phyloP scores from a whole-genome alignment of 306 rosid genomes.

The Begonia masoniana region DNA sequence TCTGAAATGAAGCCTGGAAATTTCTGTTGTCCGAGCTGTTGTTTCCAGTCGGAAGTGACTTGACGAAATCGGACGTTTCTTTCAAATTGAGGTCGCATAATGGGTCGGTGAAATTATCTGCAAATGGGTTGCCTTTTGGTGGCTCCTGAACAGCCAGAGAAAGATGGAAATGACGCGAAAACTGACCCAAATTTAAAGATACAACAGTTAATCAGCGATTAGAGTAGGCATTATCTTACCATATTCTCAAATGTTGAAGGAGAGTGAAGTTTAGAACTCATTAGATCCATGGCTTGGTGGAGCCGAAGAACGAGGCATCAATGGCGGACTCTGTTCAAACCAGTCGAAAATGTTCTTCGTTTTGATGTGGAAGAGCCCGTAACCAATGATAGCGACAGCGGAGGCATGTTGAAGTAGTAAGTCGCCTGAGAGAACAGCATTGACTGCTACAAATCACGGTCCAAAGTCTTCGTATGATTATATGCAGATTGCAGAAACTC shows the following conservation, averaged over 20 bases:
- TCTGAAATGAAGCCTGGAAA: slow-evolving; percentile 33
- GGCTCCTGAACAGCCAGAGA: slow-evolving; percentile 35
- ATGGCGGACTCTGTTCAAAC: background rate
- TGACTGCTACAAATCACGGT: slow-evolving; percentile 20
- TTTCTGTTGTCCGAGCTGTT: slow-evolving; percentile 21
- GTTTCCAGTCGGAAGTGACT: slow-evolving; percentile 58
- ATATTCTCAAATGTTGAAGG: slow-evolving; percentile 30
- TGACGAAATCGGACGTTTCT: slow-evolving; percentile 94
- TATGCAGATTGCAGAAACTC: slow-evolving; percentile 11
- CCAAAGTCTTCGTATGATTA: slow-evolving; percentile 11
- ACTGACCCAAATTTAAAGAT: background rate
- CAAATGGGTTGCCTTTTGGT: slow-evolving; percentile 50
- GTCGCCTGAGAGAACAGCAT: slow-evolving; percentile 21
- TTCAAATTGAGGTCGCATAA: slow-evolving; percentile 80
- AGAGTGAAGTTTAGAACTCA: slow-evolving; percentile 42
- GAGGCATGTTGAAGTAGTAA: slow-evolving; percentile 28
- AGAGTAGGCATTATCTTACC: slow-evolving; percentile 21
- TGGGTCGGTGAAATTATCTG: slow-evolving; percentile 58
- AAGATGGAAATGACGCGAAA: background rate
- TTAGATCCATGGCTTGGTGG: slow-evolving; percentile 36
- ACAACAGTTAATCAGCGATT: slow-evolving; percentile 1
- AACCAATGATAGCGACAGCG: slow-evolving; percentile 27
- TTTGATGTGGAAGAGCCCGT: slow-evolving; percentile 16
- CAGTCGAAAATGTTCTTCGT: background rate
- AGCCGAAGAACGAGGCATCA: background rate